Conservation (phyloP, 176 grass and related monocot genomes). For the Chrysopogon serrulatus region DNA sequence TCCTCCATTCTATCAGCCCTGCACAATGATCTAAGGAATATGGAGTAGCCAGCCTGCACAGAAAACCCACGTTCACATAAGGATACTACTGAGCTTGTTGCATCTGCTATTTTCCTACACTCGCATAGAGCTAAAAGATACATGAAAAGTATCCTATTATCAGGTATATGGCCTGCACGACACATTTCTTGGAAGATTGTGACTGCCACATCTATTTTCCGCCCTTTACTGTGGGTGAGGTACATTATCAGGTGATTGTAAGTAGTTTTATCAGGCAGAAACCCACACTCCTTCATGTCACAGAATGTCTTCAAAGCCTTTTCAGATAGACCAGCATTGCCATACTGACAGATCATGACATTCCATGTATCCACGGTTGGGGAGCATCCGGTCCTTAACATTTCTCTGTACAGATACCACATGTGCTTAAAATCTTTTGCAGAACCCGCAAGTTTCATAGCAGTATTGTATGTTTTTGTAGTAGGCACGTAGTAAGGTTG, state of each 20-base stretch:
- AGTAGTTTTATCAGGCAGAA: constrained; percentile 54
- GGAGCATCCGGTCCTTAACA: constrained; percentile 49
- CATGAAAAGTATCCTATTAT: constrained; percentile 41
- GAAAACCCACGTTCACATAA: constrained; percentile 66
- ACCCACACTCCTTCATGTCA: constrained; percentile 56
- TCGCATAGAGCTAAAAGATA: constrained; percentile 78
- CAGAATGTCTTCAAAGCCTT: constrained; percentile 58
- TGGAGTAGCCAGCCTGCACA: constrained; percentile 49
- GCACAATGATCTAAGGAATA: constrained; percentile 72
- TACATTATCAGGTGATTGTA: constrained; percentile 72
- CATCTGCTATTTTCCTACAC: constrained; percentile 48
- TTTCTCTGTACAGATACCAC: constrained; percentile 76
- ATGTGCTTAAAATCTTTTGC: constrained; percentile 91
- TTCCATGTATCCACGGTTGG: constrained; percentile 76
- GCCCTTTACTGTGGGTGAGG: constrained; percentile 63
- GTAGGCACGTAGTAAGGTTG: constrained; percentile 46
- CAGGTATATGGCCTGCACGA: constrained; percentile 44
- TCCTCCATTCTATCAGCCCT: constrained; percentile 56
- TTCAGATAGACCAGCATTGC: constrained; percentile 75
- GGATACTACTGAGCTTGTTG: constrained; percentile 42
- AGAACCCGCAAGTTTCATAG: constrained; percentile 79
- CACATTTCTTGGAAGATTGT: constrained; percentile 80
- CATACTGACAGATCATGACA: constrained; percentile 79
- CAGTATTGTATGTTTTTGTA: constrained; percentile 64
- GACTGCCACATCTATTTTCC: constrained; percentile 57